phyloP scores from a whole-genome alignment of 495 filamentous ascomycete genomes.

The Umbilicaria muhlenbergii region DNA sequence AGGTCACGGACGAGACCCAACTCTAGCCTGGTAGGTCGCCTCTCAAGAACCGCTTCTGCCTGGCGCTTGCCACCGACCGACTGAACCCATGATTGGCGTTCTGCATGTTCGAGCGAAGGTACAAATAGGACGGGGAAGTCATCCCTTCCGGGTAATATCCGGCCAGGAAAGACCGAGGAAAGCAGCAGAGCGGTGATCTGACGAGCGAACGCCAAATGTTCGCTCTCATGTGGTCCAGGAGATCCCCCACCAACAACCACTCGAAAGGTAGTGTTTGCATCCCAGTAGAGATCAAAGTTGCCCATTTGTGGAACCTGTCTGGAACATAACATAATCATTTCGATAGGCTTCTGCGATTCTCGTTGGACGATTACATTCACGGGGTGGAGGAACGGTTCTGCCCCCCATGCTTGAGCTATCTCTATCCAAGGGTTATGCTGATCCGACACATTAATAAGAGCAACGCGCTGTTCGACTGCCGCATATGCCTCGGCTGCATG shows the following conservation, averaged over 20 bases:
- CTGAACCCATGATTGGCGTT: too few species aligned
- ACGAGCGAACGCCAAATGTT: conserved; percentile 4
- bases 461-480: conserved; percentile 26
- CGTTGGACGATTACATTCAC: conserved; percentile 17
- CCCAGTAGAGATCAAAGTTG: conserved; percentile 30
- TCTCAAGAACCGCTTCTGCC: too few species aligned
- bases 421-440: conserved; percentile 51
- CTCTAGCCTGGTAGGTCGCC: neutral
- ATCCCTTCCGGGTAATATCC: conserved; percentile 12
- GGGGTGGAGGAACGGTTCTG: conserved; percentile 17
- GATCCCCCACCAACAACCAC: conserved; percentile 1
- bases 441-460: conserved; percentile 35
- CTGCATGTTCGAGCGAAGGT: conserved; percentile 3
- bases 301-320: conserved; percentile 14
- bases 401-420: conserved; percentile 39
- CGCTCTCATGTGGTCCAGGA: neutral
- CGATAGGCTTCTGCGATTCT: conserved; percentile 10
- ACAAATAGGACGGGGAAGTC: conserved; percentile 23
- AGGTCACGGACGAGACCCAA: conserved; percentile 19
- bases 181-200: conserved; percentile 19
- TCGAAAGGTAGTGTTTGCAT: conserved; percentile 13
- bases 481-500: conserved; percentile 19
- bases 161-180: conserved; percentile 15
- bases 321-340: conserved; percentile 25
- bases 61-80: too few species aligned